These are phyloP conservation scores for Rosellinia necatrix DNA, from an alignment of 2,329 filamentous ascomycete genomes.

Conservation along the genomic window DNA sequence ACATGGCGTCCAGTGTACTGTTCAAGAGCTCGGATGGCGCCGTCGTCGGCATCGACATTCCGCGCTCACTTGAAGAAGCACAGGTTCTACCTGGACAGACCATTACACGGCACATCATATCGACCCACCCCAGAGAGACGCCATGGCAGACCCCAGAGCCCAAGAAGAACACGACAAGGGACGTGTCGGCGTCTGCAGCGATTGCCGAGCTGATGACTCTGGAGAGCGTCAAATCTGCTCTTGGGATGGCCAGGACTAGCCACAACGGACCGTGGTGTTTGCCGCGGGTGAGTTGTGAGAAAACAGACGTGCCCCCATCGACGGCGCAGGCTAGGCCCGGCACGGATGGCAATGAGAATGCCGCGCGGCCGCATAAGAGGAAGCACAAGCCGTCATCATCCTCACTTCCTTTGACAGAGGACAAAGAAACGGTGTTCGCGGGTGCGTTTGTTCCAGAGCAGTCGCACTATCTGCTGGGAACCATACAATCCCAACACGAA, in stretches of 20 bases:
- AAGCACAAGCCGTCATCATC: slow-evolving; percentile 12
- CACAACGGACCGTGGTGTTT: slow-evolving; percentile 52
- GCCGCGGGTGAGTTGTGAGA: slow-evolving; percentile 42
- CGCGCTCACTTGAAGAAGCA: slow-evolving; percentile 68
- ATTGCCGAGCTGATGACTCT: slow-evolving; percentile 59
- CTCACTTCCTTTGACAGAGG: background rate
- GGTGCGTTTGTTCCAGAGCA: slow-evolving; percentile 46
- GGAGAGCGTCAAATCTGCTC: slow-evolving; percentile 51
- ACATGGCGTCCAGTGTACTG: slow-evolving; percentile 49
- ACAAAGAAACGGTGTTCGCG: background rate
- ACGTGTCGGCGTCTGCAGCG: slow-evolving; percentile 49
- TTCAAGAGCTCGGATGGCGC: slow-evolving; percentile 56
- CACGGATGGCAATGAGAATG: background rate
- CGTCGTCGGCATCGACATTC: slow-evolving; percentile 69
- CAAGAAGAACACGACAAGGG: slow-evolving; percentile 45
- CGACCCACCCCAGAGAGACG: slow-evolving; percentile 47
- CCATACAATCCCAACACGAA: slow-evolving; percentile 47
- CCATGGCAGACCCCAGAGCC: slow-evolving; percentile 61
- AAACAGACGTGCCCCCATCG: slow-evolving; percentile 4
- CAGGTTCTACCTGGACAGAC: slow-evolving; percentile 55
- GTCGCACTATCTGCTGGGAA: slow-evolving; percentile 54
- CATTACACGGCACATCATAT: slow-evolving; percentile 50
- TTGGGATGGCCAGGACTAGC: slow-evolving; percentile 44
- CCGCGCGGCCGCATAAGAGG: slow-evolving; percentile 24
- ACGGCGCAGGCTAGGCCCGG: background rate